Evolutionary conservation across 441 rosid genomes (phyloP), one percentile per base, ranked within the genome.

Genomic region (Populus hybrid): DNA sequence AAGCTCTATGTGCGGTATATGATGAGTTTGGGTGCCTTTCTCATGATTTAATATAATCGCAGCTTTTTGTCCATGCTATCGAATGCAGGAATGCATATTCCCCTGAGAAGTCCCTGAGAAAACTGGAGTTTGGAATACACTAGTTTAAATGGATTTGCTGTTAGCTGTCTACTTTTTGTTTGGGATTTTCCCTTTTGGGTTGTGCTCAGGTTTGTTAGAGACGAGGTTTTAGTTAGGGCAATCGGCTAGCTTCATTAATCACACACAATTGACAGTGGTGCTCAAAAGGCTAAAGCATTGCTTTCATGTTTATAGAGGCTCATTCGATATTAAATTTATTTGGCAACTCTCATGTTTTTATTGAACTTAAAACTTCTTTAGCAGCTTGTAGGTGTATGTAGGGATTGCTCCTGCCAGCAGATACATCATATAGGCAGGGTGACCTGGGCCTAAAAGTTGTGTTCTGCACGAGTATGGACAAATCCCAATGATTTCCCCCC

Each of bases 311-410:
- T 67, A 50, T 12, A 46, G 40, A 61, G n/a, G 23, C 1, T 10
- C 35, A 57, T 74, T 38, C 26, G 24, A 69, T 76, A 21, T 40
- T 70, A 24, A 10, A 9, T 59, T 5, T 59, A 59, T 67, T 10
- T 36, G 40, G 40, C 70, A 61, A 59, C 38, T 23, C 23, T 50
- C 10, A 69, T 64, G 18, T 36, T n/a, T 18, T 26, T 21, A 8
- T 32, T 38, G 64, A 69, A 61, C 38, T 23, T 53, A 34, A 73
- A 50, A 69, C 32, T 72, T 72, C 67, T 70, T 53, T 68, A 76
- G 78, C 67, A 28, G 61, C 32, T 30, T 67, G 72, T 46, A 18
- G 35, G 65, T 72, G 46, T 16, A 35, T 72, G 46, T 26, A 35
- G 75, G 35, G 21, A 38, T 35, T 14, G 73, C 11, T 71, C 40